These are phyloP conservation scores for Elsinoe australis DNA, from an alignment of 2,329 filamentous ascomycete species.

Conservation along the genomic window DNA sequence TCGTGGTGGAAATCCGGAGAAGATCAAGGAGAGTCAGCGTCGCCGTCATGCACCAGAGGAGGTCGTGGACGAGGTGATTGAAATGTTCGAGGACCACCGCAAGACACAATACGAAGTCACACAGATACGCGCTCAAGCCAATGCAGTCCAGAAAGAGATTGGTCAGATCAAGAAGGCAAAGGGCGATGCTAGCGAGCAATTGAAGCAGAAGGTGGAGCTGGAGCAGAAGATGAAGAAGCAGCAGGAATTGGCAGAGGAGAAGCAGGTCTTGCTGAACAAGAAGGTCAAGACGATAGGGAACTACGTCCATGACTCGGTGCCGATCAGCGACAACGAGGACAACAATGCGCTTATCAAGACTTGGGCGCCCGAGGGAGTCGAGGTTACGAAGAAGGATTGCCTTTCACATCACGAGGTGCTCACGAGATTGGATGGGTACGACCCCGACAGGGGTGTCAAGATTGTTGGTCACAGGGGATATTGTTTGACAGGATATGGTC, in stretches of 20 bases:
- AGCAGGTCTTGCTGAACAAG: slow-evolving; percentile 63
- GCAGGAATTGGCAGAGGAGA: slow-evolving; percentile 65
- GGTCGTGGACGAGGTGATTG: slow-evolving; percentile 83
- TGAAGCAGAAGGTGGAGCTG: slow-evolving; percentile 68
- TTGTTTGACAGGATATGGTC: slow-evolving; percentile 80
- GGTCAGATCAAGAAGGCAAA: slow-evolving; percentile 90
- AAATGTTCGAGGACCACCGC: slow-evolving; percentile 76
- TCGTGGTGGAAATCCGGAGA: slow-evolving; percentile 82
- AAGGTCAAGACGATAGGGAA: slow-evolving; percentile 85
- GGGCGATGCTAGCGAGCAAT: slow-evolving; percentile 73
- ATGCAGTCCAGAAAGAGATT: slow-evolving; percentile 83
- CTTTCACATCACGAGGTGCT: slow-evolving; percentile 96
- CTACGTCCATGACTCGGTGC: slow-evolving; percentile 82
- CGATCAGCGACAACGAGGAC: slow-evolving; percentile 73
- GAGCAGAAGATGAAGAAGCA: slow-evolving; percentile 76
- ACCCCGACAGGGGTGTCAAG: slow-evolving; percentile 87
- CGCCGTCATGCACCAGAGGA: slow-evolving; percentile 72
- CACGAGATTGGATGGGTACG: slow-evolving; percentile 78
- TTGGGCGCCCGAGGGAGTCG: slow-evolving; percentile 68
- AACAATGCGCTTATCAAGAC: slow-evolving; percentile 69
- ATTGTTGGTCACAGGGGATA: slow-evolving; percentile 92
- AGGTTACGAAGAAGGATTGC: slow-evolving; percentile 64
- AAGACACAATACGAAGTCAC: slow-evolving; percentile 70
- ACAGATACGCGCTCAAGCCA: slow-evolving; percentile 77
- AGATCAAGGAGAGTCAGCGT: slow-evolving; percentile 85